Evolutionary conservation across 2,329 filamentous ascomycete species (phyloP).

Genomic region (Pleomassaria siparia): DNA sequence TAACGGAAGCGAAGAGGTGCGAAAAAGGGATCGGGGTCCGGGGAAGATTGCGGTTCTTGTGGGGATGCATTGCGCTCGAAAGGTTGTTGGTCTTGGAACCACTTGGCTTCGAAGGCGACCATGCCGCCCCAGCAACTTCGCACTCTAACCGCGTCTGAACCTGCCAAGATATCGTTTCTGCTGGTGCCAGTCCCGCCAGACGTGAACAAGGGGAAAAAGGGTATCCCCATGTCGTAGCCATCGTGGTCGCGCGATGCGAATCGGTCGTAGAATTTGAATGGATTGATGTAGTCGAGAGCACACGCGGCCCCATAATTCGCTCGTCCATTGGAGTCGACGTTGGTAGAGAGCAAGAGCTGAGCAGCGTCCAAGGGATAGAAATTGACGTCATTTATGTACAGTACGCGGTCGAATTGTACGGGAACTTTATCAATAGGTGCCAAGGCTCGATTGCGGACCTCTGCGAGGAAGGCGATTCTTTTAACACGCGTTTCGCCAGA

Average conservation of each 20-base stretch:
- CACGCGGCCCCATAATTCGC: conserved; percentile 67
- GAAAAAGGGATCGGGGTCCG: conserved; percentile 19
- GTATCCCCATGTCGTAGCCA: conserved; percentile 63
- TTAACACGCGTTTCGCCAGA: conserved; percentile 66
- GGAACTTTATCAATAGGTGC: conserved; percentile 58
- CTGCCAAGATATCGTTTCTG: conserved; percentile 63
- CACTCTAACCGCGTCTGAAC: conserved; percentile 67
- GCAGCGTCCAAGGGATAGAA: conserved; percentile 61
- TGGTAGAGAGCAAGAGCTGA: conserved; percentile 66
- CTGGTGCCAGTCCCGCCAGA: conserved; percentile 52
- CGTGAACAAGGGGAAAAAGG: conserved; percentile 70
- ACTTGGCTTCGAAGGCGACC: conserved; percentile 65
- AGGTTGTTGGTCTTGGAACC: conserved; percentile 52
- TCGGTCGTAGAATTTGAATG: conserved; percentile 71
- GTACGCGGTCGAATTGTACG: conserved; percentile 61
- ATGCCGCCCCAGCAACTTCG: conserved; percentile 78
- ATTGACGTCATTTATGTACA: conserved; percentile 68
- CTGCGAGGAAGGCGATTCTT: conserved; percentile 72
- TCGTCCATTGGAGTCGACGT: conserved; percentile 54
- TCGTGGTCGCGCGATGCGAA: conserved; percentile 70
- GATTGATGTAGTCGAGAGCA: conserved; percentile 68
- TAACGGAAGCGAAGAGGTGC: conserved; percentile 49
- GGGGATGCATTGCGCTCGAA: conserved; percentile 1
- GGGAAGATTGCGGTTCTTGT: conserved; percentile 14
- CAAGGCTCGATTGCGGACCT: conserved; percentile 71